Percentiles rank a stretch among this genome's conserved stretches.
Evolutionary conservation across 768 basidiomycete species (phyloP).

Genomic region (Pholiota molesta): DNA sequence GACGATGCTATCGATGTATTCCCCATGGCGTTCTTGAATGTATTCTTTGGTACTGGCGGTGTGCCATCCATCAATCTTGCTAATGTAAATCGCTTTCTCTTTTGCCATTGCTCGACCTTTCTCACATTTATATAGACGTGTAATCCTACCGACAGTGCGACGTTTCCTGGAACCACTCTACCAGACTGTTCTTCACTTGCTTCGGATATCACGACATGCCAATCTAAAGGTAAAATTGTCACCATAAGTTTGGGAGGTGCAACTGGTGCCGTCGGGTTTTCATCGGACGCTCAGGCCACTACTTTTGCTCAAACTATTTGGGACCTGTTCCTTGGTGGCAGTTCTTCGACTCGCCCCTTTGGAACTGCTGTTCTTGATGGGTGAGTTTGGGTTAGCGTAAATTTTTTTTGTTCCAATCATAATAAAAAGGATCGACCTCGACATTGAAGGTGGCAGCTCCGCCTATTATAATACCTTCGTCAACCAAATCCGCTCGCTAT

Average conservation of each 20-base stretch:
- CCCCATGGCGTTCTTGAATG: conserved; percentile 69
- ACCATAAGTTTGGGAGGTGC: conserved; percentile 65
- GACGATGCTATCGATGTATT: conserved; percentile 71
- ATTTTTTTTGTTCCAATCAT: neutral
- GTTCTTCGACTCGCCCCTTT: conserved; percentile 65
- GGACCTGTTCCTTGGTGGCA: conserved; percentile 68
- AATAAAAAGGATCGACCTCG: conserved; percentile 60
- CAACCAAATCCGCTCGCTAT: conserved; percentile 54
- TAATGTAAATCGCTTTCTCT: conserved; percentile 45
- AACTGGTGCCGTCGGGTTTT: conserved; percentile 62
- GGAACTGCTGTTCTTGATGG: conserved; percentile 75
- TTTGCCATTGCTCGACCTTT: neutral
- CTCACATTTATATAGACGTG: conserved; percentile 49
- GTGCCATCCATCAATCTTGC: conserved; percentile 69
- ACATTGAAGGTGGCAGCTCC: conserved; percentile 70
- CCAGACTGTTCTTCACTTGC: conserved; percentile 65
- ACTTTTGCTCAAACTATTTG: conserved; percentile 71
- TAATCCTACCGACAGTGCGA: conserved; percentile 54
- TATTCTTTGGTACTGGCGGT: conserved; percentile 66
- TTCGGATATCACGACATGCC: conserved; percentile 64
- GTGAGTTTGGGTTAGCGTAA: conserved; percentile 33
- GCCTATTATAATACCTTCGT: conserved; percentile 56
- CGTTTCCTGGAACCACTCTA: conserved; percentile 64
- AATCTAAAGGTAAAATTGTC: conserved; percentile 63
- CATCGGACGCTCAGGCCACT: conserved; percentile 56